Percentiles rank a stretch among this genome's conserved stretches.
These are phyloP conservation scores for Croton laevigatus DNA, from an alignment of 441 rosid species.

Conservation along the genomic window DNA sequence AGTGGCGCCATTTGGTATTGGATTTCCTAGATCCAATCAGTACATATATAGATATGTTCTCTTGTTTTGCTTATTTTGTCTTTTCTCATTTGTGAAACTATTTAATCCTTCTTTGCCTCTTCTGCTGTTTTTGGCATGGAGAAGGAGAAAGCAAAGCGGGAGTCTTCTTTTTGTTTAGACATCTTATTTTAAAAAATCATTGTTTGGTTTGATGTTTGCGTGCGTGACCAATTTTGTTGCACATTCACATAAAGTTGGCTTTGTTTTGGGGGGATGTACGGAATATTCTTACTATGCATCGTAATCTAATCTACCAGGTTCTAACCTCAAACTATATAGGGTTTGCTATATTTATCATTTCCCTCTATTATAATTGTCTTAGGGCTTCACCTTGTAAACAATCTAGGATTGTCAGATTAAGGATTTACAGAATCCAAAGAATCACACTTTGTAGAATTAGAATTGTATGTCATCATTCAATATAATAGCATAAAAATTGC, in stretches of 20 bases:
- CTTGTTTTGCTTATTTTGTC: neutral
- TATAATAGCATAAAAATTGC: no score
- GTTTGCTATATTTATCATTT: neutral
- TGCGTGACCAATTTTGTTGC: neutral
- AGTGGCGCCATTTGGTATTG: neutral
- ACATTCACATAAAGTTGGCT: neutral
- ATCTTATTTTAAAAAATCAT: neutral
- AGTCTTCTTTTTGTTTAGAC: neutral
- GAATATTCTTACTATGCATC: neutral
- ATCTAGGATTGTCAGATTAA: neutral
- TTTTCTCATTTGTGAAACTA: neutral
- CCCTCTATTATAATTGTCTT: neutral
- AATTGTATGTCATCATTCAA: no score
- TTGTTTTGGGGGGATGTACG: neutral
- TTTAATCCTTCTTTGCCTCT: neutral
- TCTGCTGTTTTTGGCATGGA: neutral
- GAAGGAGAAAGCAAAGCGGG: neutral
- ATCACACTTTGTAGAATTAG: no score
- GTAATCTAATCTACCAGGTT: neutral
- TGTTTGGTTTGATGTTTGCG: constrained; percentile 1
- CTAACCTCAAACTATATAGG: neutral
- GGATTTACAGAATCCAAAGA: no score
- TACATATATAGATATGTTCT: neutral
- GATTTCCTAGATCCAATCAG: neutral
- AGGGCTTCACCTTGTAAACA: neutral